Evolutionary conservation across 768 basidiomycete species (phyloP).

Genomic region (Dioszegia crocea): DNA sequence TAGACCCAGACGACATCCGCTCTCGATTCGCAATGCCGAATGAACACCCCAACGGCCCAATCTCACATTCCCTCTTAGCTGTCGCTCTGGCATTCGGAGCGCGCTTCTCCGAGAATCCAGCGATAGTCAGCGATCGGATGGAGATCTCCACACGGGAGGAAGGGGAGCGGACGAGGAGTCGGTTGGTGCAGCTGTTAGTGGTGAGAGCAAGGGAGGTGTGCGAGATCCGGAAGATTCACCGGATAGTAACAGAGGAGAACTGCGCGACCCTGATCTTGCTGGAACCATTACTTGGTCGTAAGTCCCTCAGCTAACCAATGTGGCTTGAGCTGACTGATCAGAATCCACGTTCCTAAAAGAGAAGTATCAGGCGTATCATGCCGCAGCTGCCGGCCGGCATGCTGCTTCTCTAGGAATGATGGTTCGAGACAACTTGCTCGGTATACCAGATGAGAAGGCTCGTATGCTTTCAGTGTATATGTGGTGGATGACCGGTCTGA

Average conservation of each 20-base stretch:
- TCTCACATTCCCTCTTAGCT: slow-evolving; percentile 61
- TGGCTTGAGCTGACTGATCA: not conserved
- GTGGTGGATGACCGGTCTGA: slow-evolving; percentile 81
- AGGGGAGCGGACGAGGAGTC: slow-evolving; percentile 58
- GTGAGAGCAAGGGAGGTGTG: slow-evolving; percentile 78
- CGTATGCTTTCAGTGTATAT: slow-evolving; percentile 56
- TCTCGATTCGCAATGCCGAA: slow-evolving; percentile 57
- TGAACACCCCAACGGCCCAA: slow-evolving; percentile 39
- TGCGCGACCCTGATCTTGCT: slow-evolving; percentile 75
- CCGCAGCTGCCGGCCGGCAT: slow-evolving; percentile 15
- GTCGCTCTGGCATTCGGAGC: slow-evolving; percentile 87
- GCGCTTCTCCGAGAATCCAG: slow-evolving; percentile 85
- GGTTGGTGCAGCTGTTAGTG: slow-evolving; percentile 70
- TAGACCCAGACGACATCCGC: slow-evolving; percentile 78
- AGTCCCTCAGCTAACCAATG: slow-evolving; percentile 50
- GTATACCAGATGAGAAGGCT: slow-evolving; percentile 24
- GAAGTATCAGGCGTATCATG: slow-evolving; percentile 9
- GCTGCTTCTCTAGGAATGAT: slow-evolving; percentile 31
- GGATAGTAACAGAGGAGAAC: slow-evolving; percentile 71
- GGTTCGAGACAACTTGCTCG: slow-evolving; percentile 20
- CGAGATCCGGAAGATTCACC: slow-evolving; percentile 80
- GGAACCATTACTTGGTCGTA: slow-evolving; percentile 81
- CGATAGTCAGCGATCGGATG: slow-evolving; percentile 72
- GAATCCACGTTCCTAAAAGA: slow-evolving; percentile 2
- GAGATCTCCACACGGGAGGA: slow-evolving; percentile 46